Evolutionary conservation across 2,329 filamentous ascomycete species (phyloP).

Genomic region (Laburnicola sp.): DNA sequence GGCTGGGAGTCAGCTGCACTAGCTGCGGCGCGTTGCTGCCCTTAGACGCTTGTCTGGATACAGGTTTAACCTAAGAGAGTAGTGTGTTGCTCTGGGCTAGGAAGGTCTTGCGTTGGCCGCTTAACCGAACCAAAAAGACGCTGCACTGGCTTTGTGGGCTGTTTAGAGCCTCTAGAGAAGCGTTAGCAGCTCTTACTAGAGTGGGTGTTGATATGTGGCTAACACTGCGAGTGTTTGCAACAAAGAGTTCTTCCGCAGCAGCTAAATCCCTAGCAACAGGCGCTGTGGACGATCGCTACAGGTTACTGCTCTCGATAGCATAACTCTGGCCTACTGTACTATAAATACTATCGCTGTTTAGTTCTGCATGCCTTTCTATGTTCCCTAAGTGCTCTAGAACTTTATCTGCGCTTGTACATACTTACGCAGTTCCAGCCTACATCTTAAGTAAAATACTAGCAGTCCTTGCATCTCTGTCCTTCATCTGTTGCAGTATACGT

Average conservation of each 20-base stretch:
- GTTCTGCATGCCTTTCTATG: constrained; percentile 1
- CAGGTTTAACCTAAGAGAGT: constrained; percentile 1
- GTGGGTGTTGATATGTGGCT: constrained; percentile 3
- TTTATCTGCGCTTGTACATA: too few relatives aligned
- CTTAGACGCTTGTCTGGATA: background rate
- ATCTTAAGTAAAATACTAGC: too few relatives aligned
- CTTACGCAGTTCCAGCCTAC: too few relatives aligned
- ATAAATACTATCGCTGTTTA: background rate
- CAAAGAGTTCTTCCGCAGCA: too few relatives aligned
- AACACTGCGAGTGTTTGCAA: background rate
- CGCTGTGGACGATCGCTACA: background rate
- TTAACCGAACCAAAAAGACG: background rate
- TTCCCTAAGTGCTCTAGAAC: background rate
- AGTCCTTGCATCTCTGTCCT: too few relatives aligned
- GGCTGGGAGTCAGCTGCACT: background rate
- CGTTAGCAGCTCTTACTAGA: background rate
- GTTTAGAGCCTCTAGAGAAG: constrained; percentile 1
- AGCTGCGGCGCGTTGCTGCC: background rate
- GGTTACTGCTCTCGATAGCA: background rate
- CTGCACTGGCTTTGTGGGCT: background rate
- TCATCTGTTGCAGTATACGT: too few relatives aligned
- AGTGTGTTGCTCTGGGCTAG: background rate
- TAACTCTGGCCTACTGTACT: background rate
- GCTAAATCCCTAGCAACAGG: background rate
- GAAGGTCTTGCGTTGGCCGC: background rate